These are phyloP conservation scores for Prunus kanzakura DNA, from an alignment of 306 rosid species.

Conservation along the genomic window DNA sequence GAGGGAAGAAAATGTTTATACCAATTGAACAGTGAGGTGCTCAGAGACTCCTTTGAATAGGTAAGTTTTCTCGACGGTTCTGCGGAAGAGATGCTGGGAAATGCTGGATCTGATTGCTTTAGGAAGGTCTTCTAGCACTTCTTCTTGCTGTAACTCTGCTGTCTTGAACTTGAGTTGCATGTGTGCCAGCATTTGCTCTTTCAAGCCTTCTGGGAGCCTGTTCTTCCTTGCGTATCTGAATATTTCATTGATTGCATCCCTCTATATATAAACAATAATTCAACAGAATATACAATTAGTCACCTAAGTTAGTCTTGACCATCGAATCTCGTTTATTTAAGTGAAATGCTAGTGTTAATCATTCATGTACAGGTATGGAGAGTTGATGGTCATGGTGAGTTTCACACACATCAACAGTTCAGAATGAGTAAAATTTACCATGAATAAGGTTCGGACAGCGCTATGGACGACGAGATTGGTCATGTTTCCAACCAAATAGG, in stretches of 20 bases:
- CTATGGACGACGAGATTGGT: slow-evolving; percentile 77
- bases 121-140: slow-evolving; percentile 64
- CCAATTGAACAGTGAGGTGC: slow-evolving; percentile 68
- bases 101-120: slow-evolving; percentile 75
- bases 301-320: neutral
- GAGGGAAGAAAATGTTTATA: slow-evolving; percentile 16
- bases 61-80: slow-evolving; percentile 53
- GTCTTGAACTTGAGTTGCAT: slow-evolving; percentile 81
- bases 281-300: neutral
- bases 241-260: slow-evolving; percentile 66
- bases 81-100: slow-evolving; percentile 70
- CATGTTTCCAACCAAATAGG: slow-evolving; percentile 90
- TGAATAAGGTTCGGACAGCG: slow-evolving; percentile 57
- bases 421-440: slow-evolving; percentile 29
- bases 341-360: neutral
- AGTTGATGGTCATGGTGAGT: neutral
- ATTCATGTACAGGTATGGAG: neutral
- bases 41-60: slow-evolving; percentile 69
- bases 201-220: slow-evolving; percentile 76
- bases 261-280: slow-evolving; percentile 29
- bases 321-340: neutral
- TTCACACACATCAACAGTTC: neutral
- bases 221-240: slow-evolving; percentile 67
- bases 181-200: slow-evolving; percentile 80
- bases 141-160: slow-evolving; percentile 77